A percentile compares a stretch with the other conserved stretches of the same genome.
These are phyloP conservation scores for Cicer chorassanicum DNA, from an alignment of 306 rosid species.

Conservation along the genomic window DNA sequence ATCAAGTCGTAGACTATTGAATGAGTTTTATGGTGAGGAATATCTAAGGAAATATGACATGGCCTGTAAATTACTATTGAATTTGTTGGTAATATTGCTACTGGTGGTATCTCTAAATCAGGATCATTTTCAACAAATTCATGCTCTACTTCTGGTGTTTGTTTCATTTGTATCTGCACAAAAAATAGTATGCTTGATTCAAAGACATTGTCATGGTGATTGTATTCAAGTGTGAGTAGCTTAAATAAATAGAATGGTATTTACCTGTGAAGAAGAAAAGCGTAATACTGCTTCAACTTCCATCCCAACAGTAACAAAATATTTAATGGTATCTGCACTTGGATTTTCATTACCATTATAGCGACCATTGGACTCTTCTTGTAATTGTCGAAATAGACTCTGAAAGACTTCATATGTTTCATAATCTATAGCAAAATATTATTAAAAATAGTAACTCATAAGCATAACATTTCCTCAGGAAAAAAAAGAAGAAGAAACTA, in stretches of 20 bases:
- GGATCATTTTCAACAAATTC: neutral
- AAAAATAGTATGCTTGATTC: neutral
- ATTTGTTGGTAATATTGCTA: neutral
- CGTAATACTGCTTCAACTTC: neutral
- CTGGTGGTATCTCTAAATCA: neutral
- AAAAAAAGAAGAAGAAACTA: too few species aligned
- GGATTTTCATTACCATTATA: neutral
- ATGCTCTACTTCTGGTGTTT: conserved; percentile 35
- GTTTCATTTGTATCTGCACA: neutral
- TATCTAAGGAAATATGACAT: neutral
- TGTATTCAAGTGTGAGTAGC: neutral
- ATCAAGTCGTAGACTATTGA: neutral
- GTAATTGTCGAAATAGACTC: too few species aligned
- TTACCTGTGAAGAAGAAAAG: neutral
- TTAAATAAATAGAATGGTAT: neutral
- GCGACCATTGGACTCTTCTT: too few species aligned
- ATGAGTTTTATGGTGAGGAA: neutral
- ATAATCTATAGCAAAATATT: too few species aligned
- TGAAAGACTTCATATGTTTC: too few species aligned
- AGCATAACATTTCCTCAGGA: too few species aligned
- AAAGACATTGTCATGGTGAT: neutral
- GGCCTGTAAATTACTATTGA: neutral
- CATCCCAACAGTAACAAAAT: neutral
- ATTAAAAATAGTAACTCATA: too few species aligned
- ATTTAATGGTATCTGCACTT: neutral